Conservation (phyloP, 2,329 filamentous ascomycete genomes). For the Neonectria sp. region DNA sequence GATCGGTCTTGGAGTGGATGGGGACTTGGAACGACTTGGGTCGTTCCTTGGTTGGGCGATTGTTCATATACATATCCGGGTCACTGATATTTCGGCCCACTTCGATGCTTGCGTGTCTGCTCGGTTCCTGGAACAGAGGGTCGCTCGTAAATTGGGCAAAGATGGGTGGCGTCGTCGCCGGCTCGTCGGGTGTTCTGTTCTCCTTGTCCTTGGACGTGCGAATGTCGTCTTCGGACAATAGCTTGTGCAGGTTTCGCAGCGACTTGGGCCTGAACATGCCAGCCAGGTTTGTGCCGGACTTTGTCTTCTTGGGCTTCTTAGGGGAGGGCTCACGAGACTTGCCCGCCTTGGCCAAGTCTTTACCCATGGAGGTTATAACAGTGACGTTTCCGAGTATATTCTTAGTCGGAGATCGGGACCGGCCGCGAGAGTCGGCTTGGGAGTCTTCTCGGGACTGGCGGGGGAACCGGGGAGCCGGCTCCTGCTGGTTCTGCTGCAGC, state of each 20-base stretch:
- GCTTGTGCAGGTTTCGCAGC: conserved; percentile 74
- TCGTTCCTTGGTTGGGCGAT: conserved; percentile 56
- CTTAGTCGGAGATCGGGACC: conserved; percentile 62
- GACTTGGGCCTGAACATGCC: conserved; percentile 84
- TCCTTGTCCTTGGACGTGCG: conserved; percentile 80
- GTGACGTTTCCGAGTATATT: conserved; percentile 58
- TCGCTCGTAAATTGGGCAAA: conserved; percentile 79
- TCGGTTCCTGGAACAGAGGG: conserved; percentile 40
- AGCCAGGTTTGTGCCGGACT: conserved; percentile 87
- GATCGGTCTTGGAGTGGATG: conserved; percentile 41
- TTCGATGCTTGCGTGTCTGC: conserved; percentile 46
- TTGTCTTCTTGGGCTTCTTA: conserved; percentile 81
- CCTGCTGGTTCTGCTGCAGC: conserved; percentile 70
- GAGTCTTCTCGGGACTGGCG: conserved; percentile 55
- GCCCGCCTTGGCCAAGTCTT: conserved; percentile 55
- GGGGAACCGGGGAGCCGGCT: conserved; percentile 56
- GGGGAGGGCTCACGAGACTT: conserved; percentile 65
- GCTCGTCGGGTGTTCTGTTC: conserved; percentile 75
- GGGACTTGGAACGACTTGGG: conserved; percentile 67
- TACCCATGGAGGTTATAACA: conserved; percentile 59
- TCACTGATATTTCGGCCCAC: conserved; percentile 39
- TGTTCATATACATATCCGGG: conserved; percentile 37
- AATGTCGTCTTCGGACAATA: conserved; percentile 67
- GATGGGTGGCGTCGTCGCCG: conserved; percentile 78
- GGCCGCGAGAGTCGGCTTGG: conserved; percentile 51